Percentiles rank a stretch among this genome's conserved stretches.
phyloP scores from a whole-genome alignment of 164 flowering plant species.

The Hamamelis virginiana region DNA sequence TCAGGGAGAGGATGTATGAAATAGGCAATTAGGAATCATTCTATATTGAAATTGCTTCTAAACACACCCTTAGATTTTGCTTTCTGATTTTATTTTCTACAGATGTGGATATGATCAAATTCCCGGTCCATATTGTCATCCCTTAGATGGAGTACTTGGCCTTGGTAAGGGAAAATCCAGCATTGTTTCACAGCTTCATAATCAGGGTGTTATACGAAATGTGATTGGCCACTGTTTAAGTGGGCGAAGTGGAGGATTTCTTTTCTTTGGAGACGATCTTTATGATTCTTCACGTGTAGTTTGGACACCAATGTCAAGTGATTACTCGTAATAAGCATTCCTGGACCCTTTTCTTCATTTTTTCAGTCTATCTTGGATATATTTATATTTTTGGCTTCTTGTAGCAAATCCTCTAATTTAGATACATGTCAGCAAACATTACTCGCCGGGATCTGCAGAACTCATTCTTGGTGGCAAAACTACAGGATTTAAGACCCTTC shows the following conservation, averaged over 20 bases:
- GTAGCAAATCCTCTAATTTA: background rate
- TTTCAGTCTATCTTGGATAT: background rate
- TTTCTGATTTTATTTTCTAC: slow-evolving; percentile 6
- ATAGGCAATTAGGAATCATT: no score
- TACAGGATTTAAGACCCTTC: slow-evolving; percentile 47
- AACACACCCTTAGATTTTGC: no score
- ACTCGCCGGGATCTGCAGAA: slow-evolving; percentile 75
- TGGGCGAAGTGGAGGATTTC: slow-evolving; percentile 66
- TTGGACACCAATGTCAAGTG: slow-evolving; percentile 78
- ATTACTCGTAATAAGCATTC: slow-evolving; percentile 30
- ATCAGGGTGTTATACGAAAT: slow-evolving; percentile 56
- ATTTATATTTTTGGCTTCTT: background rate
- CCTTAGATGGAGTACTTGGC: slow-evolving; percentile 86
- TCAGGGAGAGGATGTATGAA: no score
- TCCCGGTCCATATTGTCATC: slow-evolving; percentile 45
- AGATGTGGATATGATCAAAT: slow-evolving; percentile 97
- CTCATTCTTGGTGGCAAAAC: slow-evolving; percentile 53
- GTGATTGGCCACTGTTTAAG: slow-evolving; percentile 89
- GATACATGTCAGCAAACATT: slow-evolving; percentile 49
- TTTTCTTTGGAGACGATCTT: slow-evolving; percentile 75
- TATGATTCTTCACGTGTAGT: slow-evolving; percentile 57
- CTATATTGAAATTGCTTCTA: no score
- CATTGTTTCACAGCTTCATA: slow-evolving; percentile 66
- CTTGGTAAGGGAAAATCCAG: slow-evolving; percentile 76
- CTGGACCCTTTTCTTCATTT: background rate